Percentiles rank a stretch among this genome's conserved stretches.
phyloP scores from a whole-genome alignment of 495 filamentous ascomycete species.

The Podospora australis region DNA sequence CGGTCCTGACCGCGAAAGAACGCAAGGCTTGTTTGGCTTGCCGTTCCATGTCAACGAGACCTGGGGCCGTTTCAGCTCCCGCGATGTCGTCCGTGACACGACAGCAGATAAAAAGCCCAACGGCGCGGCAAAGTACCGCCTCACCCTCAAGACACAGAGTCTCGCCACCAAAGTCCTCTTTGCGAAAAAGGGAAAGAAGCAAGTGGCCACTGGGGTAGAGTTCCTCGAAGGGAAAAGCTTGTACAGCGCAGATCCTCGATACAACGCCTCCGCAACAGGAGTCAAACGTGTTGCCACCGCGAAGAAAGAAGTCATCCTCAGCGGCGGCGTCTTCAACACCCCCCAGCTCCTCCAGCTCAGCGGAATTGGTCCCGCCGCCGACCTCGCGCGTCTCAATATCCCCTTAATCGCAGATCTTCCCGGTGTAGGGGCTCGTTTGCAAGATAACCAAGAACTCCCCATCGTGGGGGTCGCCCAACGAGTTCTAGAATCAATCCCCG shows the following conservation, averaged over 20 bases:
- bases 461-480: conserved; percentile 22
- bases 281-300: conserved; percentile 31
- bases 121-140: conserved; percentile 44
- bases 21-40: conserved; percentile 29
- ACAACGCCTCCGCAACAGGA: conserved; percentile 23
- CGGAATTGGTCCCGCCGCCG: conserved; percentile 48
- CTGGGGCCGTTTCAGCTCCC: conserved; percentile 27
- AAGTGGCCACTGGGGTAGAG: conserved; percentile 53
- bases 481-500: conserved; percentile 1
- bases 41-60: conserved; percentile 27
- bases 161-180: conserved; percentile 55
- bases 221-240: conserved; percentile 52
- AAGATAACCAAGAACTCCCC: conserved; percentile 54
- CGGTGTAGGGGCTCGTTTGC: conserved; percentile 54
- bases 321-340: conserved; percentile 52
- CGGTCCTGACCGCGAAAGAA: conserved; percentile 18
- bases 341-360: conserved; percentile 55
- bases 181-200: conserved; percentile 28
- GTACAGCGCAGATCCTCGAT: conserved; percentile 50
- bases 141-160: conserved; percentile 50
- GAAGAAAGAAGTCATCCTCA: conserved; percentile 53
- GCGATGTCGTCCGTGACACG: conserved; percentile 39
- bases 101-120: conserved; percentile 42
- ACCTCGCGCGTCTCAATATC: conserved; percentile 45
- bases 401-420: conserved; percentile 45